Evolutionary conservation across 139 green algal species (phyloP).

Genomic region (Volvox reticuliferus): DNA sequence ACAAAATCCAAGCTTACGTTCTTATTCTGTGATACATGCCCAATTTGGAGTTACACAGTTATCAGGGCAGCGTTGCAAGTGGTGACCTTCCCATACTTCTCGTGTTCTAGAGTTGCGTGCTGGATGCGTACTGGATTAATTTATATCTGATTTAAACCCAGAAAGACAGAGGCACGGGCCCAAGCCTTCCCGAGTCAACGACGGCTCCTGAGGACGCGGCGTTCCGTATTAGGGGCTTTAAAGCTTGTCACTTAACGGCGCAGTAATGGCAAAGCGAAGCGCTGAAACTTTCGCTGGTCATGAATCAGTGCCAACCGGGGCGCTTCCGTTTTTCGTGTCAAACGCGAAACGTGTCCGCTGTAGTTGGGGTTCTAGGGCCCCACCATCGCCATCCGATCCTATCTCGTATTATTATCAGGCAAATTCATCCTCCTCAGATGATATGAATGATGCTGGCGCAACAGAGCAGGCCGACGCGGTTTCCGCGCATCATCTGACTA

Average conservation of each 20-base stretch:
- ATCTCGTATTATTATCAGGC: not conserved
- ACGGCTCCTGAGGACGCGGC: not conserved
- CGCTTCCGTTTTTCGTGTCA: not conserved
- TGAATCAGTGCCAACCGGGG: constrained; percentile 11
- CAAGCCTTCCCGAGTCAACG: not conserved
- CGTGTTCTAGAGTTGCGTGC: too few species aligned
- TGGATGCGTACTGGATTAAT: too few species aligned
- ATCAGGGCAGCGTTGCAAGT: too few species aligned
- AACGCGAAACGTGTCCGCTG: not conserved
- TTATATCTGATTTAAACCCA: too few species aligned
- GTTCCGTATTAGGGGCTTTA: not conserved
- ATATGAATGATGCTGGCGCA: constrained; percentile 9
- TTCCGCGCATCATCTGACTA: not conserved
- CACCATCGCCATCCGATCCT: not conserved
- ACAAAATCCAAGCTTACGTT: too few species aligned
- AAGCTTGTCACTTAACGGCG: not conserved
- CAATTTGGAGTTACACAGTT: too few species aligned
- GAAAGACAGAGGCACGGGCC: too few species aligned
- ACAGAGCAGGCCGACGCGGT: not conserved
- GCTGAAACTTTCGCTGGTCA: constrained; percentile 20
- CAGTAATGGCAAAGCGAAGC: not conserved
- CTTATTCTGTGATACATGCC: too few species aligned
- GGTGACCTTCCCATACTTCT: too few species aligned
- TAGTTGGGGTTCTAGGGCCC: too few species aligned
- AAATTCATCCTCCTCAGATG: constrained; percentile 17